These are phyloP conservation scores for Colletotrichum sp. DNA, from an alignment of 2,329 filamentous ascomycete species.

Conservation along the genomic window DNA sequence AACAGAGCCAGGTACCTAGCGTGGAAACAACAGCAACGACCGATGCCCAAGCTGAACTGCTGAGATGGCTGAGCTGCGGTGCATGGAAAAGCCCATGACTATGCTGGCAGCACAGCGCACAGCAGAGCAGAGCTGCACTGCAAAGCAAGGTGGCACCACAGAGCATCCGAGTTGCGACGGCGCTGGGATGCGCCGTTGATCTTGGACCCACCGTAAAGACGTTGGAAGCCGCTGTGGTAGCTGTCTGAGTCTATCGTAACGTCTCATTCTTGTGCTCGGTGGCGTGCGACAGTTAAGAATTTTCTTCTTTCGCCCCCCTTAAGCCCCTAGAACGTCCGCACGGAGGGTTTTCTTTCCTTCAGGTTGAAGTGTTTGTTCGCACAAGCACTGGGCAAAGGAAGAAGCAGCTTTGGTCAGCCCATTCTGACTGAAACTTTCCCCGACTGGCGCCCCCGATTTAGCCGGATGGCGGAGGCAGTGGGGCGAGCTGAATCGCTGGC, in stretches of 20 bases:
- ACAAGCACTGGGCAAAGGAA: background rate
- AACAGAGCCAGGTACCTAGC: background rate
- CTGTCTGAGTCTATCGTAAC: conserved; percentile 3
- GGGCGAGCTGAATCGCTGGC: background rate
- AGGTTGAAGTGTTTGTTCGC: background rate
- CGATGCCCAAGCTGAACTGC: background rate
- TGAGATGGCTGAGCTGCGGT: background rate
- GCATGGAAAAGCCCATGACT: background rate
- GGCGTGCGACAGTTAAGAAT: background rate
- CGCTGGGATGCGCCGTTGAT: background rate
- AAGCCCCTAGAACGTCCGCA: background rate
- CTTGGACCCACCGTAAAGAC: conserved; percentile 5
- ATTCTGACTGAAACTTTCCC: background rate
- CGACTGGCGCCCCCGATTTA: background rate
- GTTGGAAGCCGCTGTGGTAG: background rate
- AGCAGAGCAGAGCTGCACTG: background rate
- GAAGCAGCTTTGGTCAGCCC: background rate
- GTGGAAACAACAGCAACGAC: background rate
- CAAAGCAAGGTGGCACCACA: background rate
- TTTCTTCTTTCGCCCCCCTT: background rate
- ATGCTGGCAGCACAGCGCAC: background rate
- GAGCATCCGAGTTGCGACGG: background rate
- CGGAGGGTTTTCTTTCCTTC: background rate
- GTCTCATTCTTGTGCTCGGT: background rate
- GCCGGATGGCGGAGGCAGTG: background rate